These are phyloP conservation scores for Dioszegia hungarica DNA, from an alignment of 768 basidiomycete genomes.

Conservation along the genomic window DNA sequence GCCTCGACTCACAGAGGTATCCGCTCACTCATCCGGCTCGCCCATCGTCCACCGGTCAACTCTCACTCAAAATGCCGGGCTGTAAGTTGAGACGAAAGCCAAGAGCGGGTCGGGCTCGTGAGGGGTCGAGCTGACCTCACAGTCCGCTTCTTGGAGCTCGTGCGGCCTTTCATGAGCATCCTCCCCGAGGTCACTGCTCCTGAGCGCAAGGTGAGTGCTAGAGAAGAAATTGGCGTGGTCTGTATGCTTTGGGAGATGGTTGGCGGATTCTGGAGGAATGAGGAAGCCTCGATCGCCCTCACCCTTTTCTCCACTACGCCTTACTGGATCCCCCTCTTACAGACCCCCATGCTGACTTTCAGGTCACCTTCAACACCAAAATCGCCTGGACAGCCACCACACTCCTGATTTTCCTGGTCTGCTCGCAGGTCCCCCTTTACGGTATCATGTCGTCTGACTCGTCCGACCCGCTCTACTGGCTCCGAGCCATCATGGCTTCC, in stretches of 20 bases:
- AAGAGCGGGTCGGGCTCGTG: neutral
- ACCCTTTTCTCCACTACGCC: no score
- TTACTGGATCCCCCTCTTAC: neutral
- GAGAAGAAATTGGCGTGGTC: no score
- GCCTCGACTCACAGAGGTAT: neutral
- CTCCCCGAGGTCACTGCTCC: slow-evolving; percentile 96
- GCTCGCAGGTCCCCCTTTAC: slow-evolving; percentile 97
- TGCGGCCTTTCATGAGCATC: slow-evolving; percentile 93
- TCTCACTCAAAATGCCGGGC: slow-evolving; percentile 5
- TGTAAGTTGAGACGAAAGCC: slow-evolving; percentile 6
- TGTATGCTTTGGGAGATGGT: no score
- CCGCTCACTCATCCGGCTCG: neutral
- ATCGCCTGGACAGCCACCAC: slow-evolving; percentile 98
- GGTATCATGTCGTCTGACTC: slow-evolving; percentile 99
- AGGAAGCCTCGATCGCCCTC: no score
- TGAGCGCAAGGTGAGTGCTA: slow-evolving; percentile 81
- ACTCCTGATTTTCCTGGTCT: slow-evolving; percentile 97
- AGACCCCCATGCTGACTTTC: neutral
- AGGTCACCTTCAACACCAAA: slow-evolving; percentile 99
- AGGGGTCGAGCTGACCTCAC: neutral
- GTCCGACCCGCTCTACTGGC: slow-evolving; percentile 98
- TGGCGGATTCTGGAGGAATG: no score
- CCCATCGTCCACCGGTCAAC: slow-evolving; percentile 9
- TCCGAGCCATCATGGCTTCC: slow-evolving; percentile 97
- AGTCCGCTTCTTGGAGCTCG: slow-evolving; percentile 97